phyloP scores from a whole-genome alignment of 1,284 basidiomycete species.

The Sphaerobolus stellatus region DNA sequence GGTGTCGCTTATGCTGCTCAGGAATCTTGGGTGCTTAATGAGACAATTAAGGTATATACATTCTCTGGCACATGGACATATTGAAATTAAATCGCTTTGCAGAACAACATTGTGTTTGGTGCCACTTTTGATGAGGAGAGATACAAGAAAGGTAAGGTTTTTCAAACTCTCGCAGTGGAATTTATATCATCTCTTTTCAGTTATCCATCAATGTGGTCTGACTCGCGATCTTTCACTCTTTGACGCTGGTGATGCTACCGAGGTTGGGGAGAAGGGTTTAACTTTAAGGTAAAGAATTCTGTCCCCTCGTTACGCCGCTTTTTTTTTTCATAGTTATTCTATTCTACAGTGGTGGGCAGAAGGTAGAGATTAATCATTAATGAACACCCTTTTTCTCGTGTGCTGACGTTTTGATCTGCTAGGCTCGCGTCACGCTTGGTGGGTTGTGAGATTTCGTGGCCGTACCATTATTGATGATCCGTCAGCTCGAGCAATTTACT shows the following conservation, averaged over 20 bases:
- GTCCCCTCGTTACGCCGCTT: conserved; percentile 12
- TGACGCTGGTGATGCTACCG: conserved; percentile 59
- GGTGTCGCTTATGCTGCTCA: conserved; percentile 48
- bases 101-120: conserved; percentile 57
- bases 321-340: conserved; percentile 13
- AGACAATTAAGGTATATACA: conserved; percentile 38
- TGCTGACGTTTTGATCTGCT: not conserved
- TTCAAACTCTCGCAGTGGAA: not conserved
- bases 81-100: not conserved
- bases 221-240: conserved; percentile 64
- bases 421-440: conserved; percentile 13
- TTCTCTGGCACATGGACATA: not conserved
- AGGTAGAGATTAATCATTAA: conserved; percentile 21
- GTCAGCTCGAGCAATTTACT: conserved; percentile 44
- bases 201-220: conserved; percentile 62
- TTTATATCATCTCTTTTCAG: conserved; percentile 31
- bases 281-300: conserved; percentile 24
- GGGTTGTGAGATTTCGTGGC: not conserved
- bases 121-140: conserved; percentile 48
- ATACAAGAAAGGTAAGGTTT: conserved; percentile 38
- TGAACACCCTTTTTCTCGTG: not conserved
- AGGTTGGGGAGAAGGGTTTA: conserved; percentile 34
- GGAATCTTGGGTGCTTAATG: conserved; percentile 44
- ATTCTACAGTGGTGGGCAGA: conserved; percentile 41
- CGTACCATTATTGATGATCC: conserved; percentile 24